Evolutionary conservation across 2,329 filamentous ascomycete genomes (phyloP), one percentile per base, ranked within the genome.

Genomic region (Neurospora crassa): DNA sequence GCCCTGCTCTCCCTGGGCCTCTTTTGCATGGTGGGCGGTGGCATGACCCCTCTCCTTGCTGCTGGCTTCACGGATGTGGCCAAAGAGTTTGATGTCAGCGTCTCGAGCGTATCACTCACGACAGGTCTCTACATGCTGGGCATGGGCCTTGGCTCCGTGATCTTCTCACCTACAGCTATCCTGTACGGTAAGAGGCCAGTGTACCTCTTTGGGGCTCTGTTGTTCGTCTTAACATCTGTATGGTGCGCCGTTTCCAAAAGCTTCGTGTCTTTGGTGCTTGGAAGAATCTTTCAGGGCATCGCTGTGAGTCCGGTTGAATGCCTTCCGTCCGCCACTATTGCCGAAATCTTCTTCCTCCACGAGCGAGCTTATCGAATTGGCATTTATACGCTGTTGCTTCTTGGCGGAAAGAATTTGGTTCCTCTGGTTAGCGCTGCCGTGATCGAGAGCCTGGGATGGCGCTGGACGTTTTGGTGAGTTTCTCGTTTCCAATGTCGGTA

Each of bases 81-180:
- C 1, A 74, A 84, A 0, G 84, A 86, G 53, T 87, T 91, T 78
- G 73, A 86, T 72, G 88, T 97, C 29, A 84, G 88, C 0, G 88
- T 92, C 18, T 87, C 93, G 40, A 82, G 87, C 69, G 93, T 97
- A 4, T 91, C 95, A 2, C 84, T 97, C 71, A 98, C 95, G 0
- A 97, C 94, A 0, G 94, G 94, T 0, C 82, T 97, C 16, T 97
- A 93, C 82, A 97, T 98, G 94, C 86, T 97, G 87, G 96, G 96
- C 0, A 83, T 98, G 47, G 95, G 94, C 1, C 76, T 97, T 1
- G 95, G 95, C 1, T 93, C 90, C 20, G 90, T 97, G 7, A 78
- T 98, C 69, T 90, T 92, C 76, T 96, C 92, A 0, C 96, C 95
- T 0, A 97, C 94, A 0, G 95, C 95, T 40, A 97, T 98, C 73